Evolutionary conservation across 768 basidiomycete genomes (phyloP).

Genomic region (Xerocomellus amylosporus): DNA sequence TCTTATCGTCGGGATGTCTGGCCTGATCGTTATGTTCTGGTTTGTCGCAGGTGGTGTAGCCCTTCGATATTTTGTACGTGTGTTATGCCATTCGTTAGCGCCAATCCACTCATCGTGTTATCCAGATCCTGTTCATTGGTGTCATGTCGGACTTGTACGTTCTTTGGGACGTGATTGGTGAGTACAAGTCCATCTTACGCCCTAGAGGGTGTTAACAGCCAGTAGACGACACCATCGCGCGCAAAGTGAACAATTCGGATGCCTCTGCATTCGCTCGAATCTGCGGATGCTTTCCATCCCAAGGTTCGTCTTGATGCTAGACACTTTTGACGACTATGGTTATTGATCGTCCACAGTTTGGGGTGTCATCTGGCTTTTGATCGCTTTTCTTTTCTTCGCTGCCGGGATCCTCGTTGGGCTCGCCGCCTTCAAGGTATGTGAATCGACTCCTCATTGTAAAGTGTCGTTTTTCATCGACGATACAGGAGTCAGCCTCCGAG

Average conservation of each 20-base stretch:
- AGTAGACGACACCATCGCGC: slow-evolving; percentile 76
- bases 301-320: slow-evolving; percentile 43
- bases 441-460: not conserved
- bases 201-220: not conserved
- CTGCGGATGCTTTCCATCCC: slow-evolving; percentile 83
- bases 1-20: slow-evolving; percentile 76
- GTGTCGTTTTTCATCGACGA: not conserved
- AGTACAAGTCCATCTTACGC: slow-evolving; percentile 15
- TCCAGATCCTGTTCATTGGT: slow-evolving; percentile 75
- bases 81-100: not conserved
- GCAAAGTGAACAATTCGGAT: slow-evolving; percentile 85
- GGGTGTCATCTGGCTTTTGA: slow-evolving; percentile 86
- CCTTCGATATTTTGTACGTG: slow-evolving; percentile 68
- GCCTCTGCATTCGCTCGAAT: slow-evolving; percentile 81
- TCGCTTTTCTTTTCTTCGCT: slow-evolving; percentile 72
- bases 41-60: slow-evolving; percentile 74
- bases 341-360: slow-evolving; percentile 50
- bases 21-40: slow-evolving; percentile 79
- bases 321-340: not conserved
- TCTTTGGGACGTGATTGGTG: slow-evolving; percentile 85
- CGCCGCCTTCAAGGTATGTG: slow-evolving; percentile 74
- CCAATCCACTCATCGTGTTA: not conserved
- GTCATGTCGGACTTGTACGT: slow-evolving; percentile 87
- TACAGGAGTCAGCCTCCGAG: slow-evolving; percentile 57
- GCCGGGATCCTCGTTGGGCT: slow-evolving; percentile 75